Base-by-base conservation (phyloP, 306 rosid species). In the Mimosa pudica region DNA sequence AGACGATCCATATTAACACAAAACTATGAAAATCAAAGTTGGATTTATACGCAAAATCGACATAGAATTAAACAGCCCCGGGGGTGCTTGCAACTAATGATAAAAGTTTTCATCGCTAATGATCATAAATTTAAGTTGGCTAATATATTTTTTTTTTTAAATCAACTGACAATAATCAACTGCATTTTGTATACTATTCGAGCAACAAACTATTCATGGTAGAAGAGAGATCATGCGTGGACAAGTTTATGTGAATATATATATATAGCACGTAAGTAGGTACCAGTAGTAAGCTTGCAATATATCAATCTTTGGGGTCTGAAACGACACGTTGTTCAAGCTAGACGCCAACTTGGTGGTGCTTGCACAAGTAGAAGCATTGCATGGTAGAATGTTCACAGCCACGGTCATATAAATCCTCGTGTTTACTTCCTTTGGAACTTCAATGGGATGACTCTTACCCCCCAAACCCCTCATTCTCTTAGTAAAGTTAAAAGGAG, bases 261-360 rank as follows among this genome's bases (percentile, higher is more conserved):
- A 52, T 14, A 13, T 16, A 16, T 1, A 20, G 9, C 10, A 0
- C 8, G 13, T 77, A 81, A 77, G 13, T 77, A 81, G 77, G 7
- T 10, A 36, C 48, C 72, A 42, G 30, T 76, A 77, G 7, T 85
- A 85, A 48, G 88, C 85, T 44, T 85, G 78, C 36, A 78, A 20
- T 17, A 85, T 44, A 52, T 62, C 78, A 74, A 51, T 45, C 5
- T 13, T 13, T 1, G 85, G 81, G 16, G 10, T 74, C 17, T 11
- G 44, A 32, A 85, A 85, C 8, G 83, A 77, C 45, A 81, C 30
- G 42, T 81, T 85, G 71, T 85, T 81, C 14, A 85, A 74, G 14
- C 81, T 81, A 2, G 88, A 58, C 24, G 80, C 9, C 0, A 81
- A 5, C 66, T 47, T 68, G n/a, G 46, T 81, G 20, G 13, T 38